Conservation (phyloP, 2,329 filamentous ascomycete genomes). For the Coniochaeta hoffmannii region DNA sequence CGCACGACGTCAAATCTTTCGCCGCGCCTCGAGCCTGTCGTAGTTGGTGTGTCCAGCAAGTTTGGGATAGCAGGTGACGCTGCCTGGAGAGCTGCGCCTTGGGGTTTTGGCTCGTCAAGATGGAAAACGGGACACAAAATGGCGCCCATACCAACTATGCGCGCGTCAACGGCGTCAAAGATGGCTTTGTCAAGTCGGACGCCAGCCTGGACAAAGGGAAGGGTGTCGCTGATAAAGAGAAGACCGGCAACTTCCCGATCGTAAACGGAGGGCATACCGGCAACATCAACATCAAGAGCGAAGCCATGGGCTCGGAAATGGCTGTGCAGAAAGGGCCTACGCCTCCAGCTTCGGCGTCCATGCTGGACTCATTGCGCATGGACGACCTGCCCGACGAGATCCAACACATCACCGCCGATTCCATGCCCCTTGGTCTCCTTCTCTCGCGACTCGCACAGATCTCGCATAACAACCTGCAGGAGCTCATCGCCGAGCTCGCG, state of each 20-base stretch:
- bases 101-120: slow-evolving; percentile 11
- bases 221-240: slow-evolving; percentile 6
- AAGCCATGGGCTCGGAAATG: slow-evolving; percentile 9
- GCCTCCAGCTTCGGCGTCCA: slow-evolving; percentile 11
- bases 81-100: neutral
- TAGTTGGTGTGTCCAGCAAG: neutral
- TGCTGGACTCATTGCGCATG: slow-evolving; percentile 32
- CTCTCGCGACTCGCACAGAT: slow-evolving; percentile 75
- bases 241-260: slow-evolving; percentile 17
- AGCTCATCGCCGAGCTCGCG: slow-evolving; percentile 62
- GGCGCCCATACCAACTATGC: slow-evolving; percentile 45
- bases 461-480: slow-evolving; percentile 70
- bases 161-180: slow-evolving; percentile 36
- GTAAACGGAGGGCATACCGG: slow-evolving; percentile 12
- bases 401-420: slow-evolving; percentile 66
- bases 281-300: neutral
- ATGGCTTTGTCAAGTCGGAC: slow-evolving; percentile 20
- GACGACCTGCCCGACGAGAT: slow-evolving; percentile 56
- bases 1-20: neutral
- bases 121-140: slow-evolving; percentile 38
- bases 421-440: slow-evolving; percentile 67
- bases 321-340: slow-evolving; percentile 12
- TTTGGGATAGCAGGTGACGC: slow-evolving; percentile 6
- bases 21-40: neutral
- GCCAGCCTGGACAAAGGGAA: slow-evolving; percentile 26